Evolutionary conservation across 805 yeast species (phyloP).

Genomic region (Grigorovia transvaalensis): DNA sequence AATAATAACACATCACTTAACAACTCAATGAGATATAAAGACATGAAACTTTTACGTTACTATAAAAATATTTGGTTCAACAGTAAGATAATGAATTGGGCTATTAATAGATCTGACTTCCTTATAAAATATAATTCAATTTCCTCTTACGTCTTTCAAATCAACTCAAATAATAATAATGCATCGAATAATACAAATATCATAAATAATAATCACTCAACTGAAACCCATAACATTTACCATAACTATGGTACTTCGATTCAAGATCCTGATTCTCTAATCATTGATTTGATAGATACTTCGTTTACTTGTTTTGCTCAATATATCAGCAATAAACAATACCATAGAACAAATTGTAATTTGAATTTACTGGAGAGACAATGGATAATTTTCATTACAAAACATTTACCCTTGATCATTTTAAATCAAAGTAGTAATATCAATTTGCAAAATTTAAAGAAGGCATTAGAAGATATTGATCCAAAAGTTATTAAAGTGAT

Average conservation of each 20-base stretch:
- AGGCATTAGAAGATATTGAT: slow-evolving; percentile 21
- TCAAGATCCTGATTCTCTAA: slow-evolving; percentile 10
- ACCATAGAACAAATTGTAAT: slow-evolving; percentile 29
- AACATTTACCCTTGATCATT: slow-evolving; percentile 38
- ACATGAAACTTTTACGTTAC: slow-evolving; percentile 23
- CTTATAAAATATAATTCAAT: slow-evolving; percentile 24
- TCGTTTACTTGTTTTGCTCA: slow-evolving; percentile 34
- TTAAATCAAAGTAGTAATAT: slow-evolving; percentile 16
- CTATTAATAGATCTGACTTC: slow-evolving; percentile 23
- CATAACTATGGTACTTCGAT: not conserved
- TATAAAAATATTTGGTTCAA: slow-evolving; percentile 33
- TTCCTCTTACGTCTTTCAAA: slow-evolving; percentile 26
- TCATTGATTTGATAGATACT: slow-evolving; percentile 26
- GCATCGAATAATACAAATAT: slow-evolving; percentile 3
- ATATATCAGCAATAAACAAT: slow-evolving; percentile 36
- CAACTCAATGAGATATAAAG: slow-evolving; percentile 13
- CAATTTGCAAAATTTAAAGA: slow-evolving; percentile 18
- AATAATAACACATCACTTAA: slow-evolving; percentile 2
- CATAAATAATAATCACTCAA: not conserved
- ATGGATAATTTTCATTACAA: slow-evolving; percentile 38
- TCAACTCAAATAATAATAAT: slow-evolving; percentile 1
- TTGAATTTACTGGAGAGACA: slow-evolving; percentile 28
- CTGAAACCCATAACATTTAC: no score
- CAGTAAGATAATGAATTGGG: slow-evolving; percentile 30
- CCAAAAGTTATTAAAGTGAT: slow-evolving; percentile 26